Conservation (phyloP, 768 basidiomycete species). For the Mycena alexandri region DNA sequence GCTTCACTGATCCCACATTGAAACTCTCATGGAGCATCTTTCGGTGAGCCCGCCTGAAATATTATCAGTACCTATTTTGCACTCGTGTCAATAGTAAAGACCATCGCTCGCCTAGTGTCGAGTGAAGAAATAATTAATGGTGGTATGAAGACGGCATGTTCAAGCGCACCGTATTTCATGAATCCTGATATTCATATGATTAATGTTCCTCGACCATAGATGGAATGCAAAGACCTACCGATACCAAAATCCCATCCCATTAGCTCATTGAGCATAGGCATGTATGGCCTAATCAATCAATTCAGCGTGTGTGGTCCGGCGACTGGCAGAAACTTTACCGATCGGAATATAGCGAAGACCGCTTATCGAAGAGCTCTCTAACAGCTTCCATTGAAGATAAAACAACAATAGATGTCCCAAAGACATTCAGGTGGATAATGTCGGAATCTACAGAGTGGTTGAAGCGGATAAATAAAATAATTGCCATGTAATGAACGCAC, state of each 20-base stretch:
- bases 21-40: slow-evolving; percentile 49
- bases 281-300: slow-evolving; percentile 4
- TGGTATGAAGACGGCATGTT: not conserved
- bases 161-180: slow-evolving; percentile 46
- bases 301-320: not conserved
- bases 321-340: not conserved
- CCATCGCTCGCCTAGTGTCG: slow-evolving; percentile 36
- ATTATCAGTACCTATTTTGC: not conserved
- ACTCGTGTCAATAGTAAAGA: not conserved
- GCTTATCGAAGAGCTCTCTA: slow-evolving; percentile 16
- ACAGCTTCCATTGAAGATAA: slow-evolving; percentile 21
- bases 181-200: slow-evolving; percentile 21
- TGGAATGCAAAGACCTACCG: slow-evolving; percentile 4
- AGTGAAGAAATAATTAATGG: not conserved
- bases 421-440: slow-evolving; percentile 21
- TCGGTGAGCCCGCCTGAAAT: slow-evolving; percentile 49
- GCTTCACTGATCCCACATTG: slow-evolving; percentile 35
- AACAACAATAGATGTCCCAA: slow-evolving; percentile 20
- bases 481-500: not conserved
- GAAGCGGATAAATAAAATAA: no score
- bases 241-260: slow-evolving; percentile 48
- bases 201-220: not conserved
- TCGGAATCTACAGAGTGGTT: slow-evolving; percentile 17
- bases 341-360: slow-evolving; percentile 24
- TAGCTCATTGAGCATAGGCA: slow-evolving; percentile 40